Evolutionary conservation across 768 basidiomycete genomes (phyloP), one percentile per base, ranked within the genome.

Genomic region (Multifurca ochricompacta): DNA sequence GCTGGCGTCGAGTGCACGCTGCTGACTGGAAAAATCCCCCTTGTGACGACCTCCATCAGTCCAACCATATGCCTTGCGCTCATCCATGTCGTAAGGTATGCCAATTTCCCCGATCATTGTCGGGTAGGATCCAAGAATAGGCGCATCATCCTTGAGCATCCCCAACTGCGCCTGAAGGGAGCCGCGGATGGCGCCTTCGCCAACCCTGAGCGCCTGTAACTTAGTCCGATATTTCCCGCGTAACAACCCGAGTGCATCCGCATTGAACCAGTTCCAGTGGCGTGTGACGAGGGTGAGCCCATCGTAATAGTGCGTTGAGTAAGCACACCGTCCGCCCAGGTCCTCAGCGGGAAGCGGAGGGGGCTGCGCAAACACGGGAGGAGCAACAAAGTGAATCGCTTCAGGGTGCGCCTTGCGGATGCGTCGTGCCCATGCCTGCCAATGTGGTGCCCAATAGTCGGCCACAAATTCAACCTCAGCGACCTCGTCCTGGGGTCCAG

Each of bases 21-120:
- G 83, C 66, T 95, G 92, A 16, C 70, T 64, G 2, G 76, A 70
- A 66, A 84, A 96, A 68, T 96, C 85, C 19, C 91, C 89, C 56
- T 78, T 75, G 59, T 79, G 71, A 63, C 79, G 79, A 58, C 87
- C 80, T 43, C 74, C 69, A 68, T 85, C 78, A 60, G 74, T 82
- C 68, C 77, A 89, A 30, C 90, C 88, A 69, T 99, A 99, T 13
- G 90, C 76, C 42, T 77, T 75, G 68, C 90, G 91, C 51, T 71
- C 71, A 65, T 99, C 95, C 86, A 99, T 85, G 66, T 99, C 94
- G 65, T 85, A 91, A 2, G 95, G 95, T 2, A 83, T 88, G 13
- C 95, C 95, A 47, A 97, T 95, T 73, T 99, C 95, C 10, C 95
- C 94, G 32, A 99, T 87, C 59, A 98, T 75, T 0, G 89, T 94